Evolutionary conservation across 2,329 filamentous ascomycete genomes (phyloP).

Genomic region (Aaosphaeria arxii): DNA sequence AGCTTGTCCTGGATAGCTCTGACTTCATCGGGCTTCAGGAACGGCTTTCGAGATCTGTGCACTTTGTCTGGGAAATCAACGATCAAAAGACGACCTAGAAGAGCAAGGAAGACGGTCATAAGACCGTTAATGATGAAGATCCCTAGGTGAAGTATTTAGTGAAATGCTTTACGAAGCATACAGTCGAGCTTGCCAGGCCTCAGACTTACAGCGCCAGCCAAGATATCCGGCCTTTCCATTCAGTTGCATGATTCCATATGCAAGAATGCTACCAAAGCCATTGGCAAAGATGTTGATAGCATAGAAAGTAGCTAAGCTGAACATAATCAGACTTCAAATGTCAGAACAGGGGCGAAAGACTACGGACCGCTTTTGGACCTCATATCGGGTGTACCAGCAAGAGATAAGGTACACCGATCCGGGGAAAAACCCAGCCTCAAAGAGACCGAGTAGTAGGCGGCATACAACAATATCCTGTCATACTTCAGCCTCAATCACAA

Average conservation of each 20-base stretch:
- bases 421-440: constrained; percentile 13
- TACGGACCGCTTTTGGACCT: constrained; percentile 44
- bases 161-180: background rate
- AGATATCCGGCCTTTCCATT: constrained; percentile 8
- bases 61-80: constrained; percentile 31
- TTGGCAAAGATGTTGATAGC: constrained; percentile 44
- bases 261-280: constrained; percentile 52
- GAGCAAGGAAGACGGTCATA: constrained; percentile 14
- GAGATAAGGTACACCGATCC: constrained; percentile 11
- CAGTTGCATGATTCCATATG: constrained; percentile 36
- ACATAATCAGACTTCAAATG: constrained; percentile 15
- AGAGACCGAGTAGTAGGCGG: constrained; percentile 15
- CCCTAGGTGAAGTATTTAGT: background rate
- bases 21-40: constrained; percentile 13
- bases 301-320: constrained; percentile 46
- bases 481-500: background rate
- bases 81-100: constrained; percentile 16
- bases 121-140: constrained; percentile 60
- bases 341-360: background rate
- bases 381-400: constrained; percentile 47
- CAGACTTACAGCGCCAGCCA: constrained; percentile 9
- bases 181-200: background rate
- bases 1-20: constrained; percentile 14
- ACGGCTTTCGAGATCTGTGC: constrained; percentile 11
- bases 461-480: constrained; percentile 14